phyloP scores from a whole-genome alignment of 768 basidiomycete genomes.

The Cystobasidiopsis lactophilus region DNA sequence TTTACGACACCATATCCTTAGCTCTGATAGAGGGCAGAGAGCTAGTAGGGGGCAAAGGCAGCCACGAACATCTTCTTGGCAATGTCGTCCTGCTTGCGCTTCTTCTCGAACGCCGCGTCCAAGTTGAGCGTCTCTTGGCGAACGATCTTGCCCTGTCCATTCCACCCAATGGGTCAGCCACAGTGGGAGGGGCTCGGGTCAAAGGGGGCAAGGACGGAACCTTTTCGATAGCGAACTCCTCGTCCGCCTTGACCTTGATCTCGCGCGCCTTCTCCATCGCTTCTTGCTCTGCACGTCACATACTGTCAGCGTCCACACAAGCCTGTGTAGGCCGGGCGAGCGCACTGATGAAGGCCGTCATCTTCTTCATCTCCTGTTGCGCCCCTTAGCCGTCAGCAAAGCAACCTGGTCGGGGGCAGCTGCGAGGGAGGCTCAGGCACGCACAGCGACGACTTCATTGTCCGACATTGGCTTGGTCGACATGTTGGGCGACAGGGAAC shows the following conservation, averaged over 20 bases:
- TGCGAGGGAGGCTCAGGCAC: no score
- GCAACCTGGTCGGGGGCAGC: no score
- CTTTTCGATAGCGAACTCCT: conserved; percentile 98
- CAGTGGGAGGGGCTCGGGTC: background rate
- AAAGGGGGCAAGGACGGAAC: conserved; percentile 23
- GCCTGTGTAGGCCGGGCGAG: conserved; percentile 27
- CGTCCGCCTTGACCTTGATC: conserved; percentile 90
- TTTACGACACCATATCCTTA: no score
- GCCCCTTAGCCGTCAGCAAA: no score
- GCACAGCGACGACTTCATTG: no score
- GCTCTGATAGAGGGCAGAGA: background rate
- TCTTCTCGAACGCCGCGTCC: conserved; percentile 86
- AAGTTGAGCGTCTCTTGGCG: conserved; percentile 89
- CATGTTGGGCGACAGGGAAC: no score
- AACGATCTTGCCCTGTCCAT: conserved; percentile 82
- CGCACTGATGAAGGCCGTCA: background rate
- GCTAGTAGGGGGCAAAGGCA: background rate
- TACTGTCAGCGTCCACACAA: no score
- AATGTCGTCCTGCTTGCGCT: conserved; percentile 75
- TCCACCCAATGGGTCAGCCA: background rate
- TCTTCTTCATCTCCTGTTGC: background rate
- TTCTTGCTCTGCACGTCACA: conserved; percentile 41
- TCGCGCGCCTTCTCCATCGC: conserved; percentile 92
- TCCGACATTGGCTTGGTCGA: no score
- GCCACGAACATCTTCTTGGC: conserved; percentile 77